Evolutionary conservation across 805 yeast genomes (phyloP).

Genomic region (Lipomyces yamadae): DNA sequence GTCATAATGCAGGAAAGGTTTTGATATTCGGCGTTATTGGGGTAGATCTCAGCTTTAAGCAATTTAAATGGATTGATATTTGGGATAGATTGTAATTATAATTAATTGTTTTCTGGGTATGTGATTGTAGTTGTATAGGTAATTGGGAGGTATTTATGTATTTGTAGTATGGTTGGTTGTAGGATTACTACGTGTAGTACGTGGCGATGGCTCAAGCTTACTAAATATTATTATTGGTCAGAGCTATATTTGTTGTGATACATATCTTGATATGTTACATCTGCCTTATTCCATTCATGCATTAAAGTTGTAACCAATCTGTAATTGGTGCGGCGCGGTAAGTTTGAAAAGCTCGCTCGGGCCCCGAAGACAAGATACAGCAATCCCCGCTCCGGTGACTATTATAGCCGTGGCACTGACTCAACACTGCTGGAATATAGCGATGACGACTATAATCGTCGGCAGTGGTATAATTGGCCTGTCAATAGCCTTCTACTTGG

Average conservation of each 20-base stretch:
- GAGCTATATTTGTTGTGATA: no score
- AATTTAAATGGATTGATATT: not conserved
- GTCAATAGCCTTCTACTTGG: conserved; percentile 35
- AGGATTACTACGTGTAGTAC: not conserved
- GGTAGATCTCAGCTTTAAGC: not conserved
- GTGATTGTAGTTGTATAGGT: not conserved
- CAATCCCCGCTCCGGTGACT: no score
- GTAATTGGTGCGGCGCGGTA: no score
- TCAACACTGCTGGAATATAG: conserved; percentile 8
- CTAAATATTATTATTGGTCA: no score
- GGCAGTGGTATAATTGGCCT: conserved; percentile 40
- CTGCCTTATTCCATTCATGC: no score
- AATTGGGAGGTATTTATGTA: not conserved
- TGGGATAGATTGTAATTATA: not conserved
- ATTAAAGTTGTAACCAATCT: no score
- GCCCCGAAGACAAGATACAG: no score
- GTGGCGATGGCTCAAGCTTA: not conserved
- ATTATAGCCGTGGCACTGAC: no score
- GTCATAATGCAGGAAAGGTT: not conserved
- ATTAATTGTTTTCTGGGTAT: not conserved
- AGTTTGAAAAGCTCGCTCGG: no score
- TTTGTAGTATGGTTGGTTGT: not conserved
- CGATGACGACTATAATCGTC: conserved; percentile 35
- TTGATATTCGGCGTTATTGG: not conserved
- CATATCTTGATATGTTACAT: not conserved